These are phyloP conservation scores for Botrytis fabae DNA, from an alignment of 2,329 filamentous ascomycete genomes.

Conservation along the genomic window DNA sequence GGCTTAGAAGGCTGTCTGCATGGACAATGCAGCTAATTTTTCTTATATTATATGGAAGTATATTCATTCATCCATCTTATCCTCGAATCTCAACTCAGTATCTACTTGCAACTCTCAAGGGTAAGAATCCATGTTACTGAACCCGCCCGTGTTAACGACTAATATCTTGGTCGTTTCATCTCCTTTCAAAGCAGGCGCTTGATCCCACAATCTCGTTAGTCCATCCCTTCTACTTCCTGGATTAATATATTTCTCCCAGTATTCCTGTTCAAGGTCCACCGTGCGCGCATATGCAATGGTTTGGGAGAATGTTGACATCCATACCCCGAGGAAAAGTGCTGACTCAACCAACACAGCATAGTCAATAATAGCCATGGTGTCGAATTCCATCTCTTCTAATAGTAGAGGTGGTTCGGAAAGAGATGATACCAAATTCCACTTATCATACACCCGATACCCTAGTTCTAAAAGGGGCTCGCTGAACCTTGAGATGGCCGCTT, in stretches of 20 bases:
- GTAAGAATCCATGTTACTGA: constrained; percentile 33
- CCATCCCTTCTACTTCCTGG: constrained; percentile 27
- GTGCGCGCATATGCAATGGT: constrained; percentile 32
- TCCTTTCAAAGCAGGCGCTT: constrained; percentile 28
- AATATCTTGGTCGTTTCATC: constrained; percentile 31
- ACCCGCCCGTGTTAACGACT: constrained; percentile 28
- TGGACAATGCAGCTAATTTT: neutral
- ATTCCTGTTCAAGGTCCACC: constrained; percentile 27
- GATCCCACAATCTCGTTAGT: constrained; percentile 13
- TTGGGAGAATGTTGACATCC: constrained; percentile 32
- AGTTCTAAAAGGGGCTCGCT: constrained; percentile 25
- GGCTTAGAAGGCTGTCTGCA: neutral
- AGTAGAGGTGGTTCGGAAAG: constrained; percentile 3
- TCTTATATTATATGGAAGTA: neutral
- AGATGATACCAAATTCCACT: constrained; percentile 24
- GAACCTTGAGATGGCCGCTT: constrained; percentile 28
- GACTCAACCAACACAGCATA: constrained; percentile 31
- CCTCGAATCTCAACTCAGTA: neutral
- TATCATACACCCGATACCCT: constrained; percentile 31
- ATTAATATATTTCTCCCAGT: constrained; percentile 29
- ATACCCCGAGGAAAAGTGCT: constrained; percentile 29
- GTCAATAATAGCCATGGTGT: constrained; percentile 32
- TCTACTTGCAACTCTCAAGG: constrained; percentile 22
- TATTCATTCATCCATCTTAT: neutral
- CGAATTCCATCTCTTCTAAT: constrained; percentile 27